Evolutionary conservation across 306 rosid genomes (phyloP), one percentile per base, ranked within the genome.

Genomic region (apple (Malus domestica)): DNA sequence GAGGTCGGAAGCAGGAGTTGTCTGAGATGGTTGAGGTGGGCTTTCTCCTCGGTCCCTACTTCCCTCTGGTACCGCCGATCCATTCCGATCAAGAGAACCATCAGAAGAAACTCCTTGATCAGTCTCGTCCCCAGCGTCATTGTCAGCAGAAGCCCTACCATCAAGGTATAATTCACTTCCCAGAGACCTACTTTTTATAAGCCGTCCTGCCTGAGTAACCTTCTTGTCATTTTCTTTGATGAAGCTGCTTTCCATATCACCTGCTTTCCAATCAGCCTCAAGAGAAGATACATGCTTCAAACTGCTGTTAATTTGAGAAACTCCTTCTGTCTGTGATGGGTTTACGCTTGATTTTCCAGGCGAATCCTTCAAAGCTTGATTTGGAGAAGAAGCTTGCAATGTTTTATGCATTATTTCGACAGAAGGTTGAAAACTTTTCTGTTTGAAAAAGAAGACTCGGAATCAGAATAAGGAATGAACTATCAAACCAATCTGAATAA

Each of bases 101-200:
- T 76, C 80, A 72, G 32, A 86, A 63, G 86, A 79, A 76, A 83
- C 60, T 60, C 68, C 87, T 57, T 45, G 81, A 82, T 82, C 83
- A 13, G 84, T 81, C 13, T 83, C 92, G 76, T 78, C 84, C 69
- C 84, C 89, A 49, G 86, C 74, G 29, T 74, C 68, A 63, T 59
- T 76, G 63, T 74, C 74, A 38, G 72, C 68, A 74, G 76, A 72
- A 67, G 72, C 54, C 77, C 55, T 82, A 40, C 79, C 86, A 64
- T 84, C 87, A 76, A 22, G 86, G 83, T 65, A 75, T 79, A 87
- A 83, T 78, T 83, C 86, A 83, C 86, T 86, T 80, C 86, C 93
- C 22, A 86, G 77, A 65, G 97, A 95, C 65, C 65, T 89, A 76
- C 97, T 85, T 83, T 89, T 95, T 88, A 75, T 84, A 52, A 88